Evolutionary conservation across 805 yeast species (phyloP).

Genomic region (Pichia kluyveri): DNA sequence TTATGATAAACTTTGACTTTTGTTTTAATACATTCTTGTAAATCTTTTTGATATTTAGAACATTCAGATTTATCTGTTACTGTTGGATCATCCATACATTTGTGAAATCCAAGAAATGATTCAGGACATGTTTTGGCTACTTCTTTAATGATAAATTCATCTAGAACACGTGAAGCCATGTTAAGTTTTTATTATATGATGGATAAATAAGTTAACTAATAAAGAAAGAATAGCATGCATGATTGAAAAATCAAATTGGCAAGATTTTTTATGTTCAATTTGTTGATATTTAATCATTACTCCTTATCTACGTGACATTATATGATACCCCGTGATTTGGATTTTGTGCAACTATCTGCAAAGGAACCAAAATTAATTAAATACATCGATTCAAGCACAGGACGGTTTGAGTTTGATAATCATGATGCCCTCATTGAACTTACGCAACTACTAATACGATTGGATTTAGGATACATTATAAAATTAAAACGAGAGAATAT

Average conservation of each 20-base stretch:
- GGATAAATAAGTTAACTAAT: no score
- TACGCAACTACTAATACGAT: conserved; percentile 14
- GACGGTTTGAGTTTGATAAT: conserved; percentile 15
- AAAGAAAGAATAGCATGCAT: no score
- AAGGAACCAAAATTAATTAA: conserved; percentile 12
- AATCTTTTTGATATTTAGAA: conserved; percentile 41
- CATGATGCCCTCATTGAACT: conserved; percentile 17
- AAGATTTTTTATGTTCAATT: no score
- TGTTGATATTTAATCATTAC: not conserved
- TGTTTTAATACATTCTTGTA: conserved; percentile 54
- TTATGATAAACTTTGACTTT: conserved; percentile 63
- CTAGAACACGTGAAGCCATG: conserved; percentile 41
- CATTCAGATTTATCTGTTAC: conserved; percentile 42
- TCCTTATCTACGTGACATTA: no score
- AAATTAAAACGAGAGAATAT: conserved; percentile 13
- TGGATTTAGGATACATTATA: conserved; percentile 12
- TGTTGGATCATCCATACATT: conserved; percentile 52
- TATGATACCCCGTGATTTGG: conserved; percentile 2
- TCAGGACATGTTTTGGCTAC: conserved; percentile 72
- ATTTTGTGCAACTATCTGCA: not conserved
- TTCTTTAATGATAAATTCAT: conserved; percentile 70
- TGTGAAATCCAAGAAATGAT: conserved; percentile 62
- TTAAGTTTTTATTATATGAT: no score
- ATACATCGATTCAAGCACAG: conserved; percentile 7
- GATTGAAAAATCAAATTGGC: no score